These are phyloP conservation scores for Eucalyptus leucophloia DNA, from an alignment of 345 rosid species.

Conservation along the genomic window DNA sequence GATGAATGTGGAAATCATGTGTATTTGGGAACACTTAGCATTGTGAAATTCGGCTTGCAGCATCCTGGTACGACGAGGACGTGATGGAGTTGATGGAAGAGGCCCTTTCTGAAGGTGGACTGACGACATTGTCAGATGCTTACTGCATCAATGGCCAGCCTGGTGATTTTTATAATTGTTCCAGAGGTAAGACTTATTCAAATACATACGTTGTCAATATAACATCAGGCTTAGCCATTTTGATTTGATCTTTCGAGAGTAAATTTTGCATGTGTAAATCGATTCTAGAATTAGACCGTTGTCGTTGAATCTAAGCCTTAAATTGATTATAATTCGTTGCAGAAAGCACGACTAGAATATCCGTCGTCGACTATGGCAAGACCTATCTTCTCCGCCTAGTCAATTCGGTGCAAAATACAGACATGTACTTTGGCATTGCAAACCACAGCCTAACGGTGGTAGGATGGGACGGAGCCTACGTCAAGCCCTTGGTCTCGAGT, in stretches of 20 bases:
- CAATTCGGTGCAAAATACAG: slow-evolving; percentile 4
- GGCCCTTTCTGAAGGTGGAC: slow-evolving; percentile 1
- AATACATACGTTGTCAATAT: not conserved
- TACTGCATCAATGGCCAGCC: slow-evolving; percentile 26
- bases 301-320: not conserved
- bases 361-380: slow-evolving; percentile 17
- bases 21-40: not conserved
- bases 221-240: not conserved
- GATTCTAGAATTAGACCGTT: not conserved
- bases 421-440: slow-evolving; percentile 17
- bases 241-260: not conserved
- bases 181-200: not conserved
- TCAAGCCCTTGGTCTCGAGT: slow-evolving; percentile 3
- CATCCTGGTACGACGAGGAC: slow-evolving; percentile 20
- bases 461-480: slow-evolving; percentile 15
- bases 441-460: slow-evolving; percentile 16
- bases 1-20: not conserved
- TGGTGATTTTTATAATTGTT: slow-evolving; percentile 10
- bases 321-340: not conserved
- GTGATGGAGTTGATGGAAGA: not conserved
- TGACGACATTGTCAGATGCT: slow-evolving; percentile 16
- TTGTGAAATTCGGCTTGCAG: not conserved
- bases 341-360: not conserved
- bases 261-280: not conserved
- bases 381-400: slow-evolving; percentile 23